Conservation (phyloP, 2,329 filamentous ascomycete species). For the Aureobasidium namibiae region DNA sequence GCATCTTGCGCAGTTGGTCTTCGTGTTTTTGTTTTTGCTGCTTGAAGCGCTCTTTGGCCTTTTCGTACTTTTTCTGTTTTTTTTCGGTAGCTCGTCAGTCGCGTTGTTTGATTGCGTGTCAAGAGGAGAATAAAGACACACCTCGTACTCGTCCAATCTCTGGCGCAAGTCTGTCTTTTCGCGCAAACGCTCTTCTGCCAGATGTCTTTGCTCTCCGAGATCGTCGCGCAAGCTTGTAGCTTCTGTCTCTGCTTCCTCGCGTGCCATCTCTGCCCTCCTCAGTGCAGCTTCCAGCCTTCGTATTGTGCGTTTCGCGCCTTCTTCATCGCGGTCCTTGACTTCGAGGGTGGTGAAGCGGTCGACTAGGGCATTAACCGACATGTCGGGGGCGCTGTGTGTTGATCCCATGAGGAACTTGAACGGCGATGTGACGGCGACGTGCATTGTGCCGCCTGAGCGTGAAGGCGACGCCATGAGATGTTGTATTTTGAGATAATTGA, state of each 20-base stretch:
- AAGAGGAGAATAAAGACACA: neutral
- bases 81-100: constrained; percentile 20
- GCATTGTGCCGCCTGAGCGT: constrained; percentile 8
- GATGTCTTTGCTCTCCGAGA: constrained; percentile 44
- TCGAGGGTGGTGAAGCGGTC: constrained; percentile 65
- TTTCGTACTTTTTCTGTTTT: constrained; percentile 18
- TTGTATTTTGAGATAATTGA: neutral
- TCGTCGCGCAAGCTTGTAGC: constrained; percentile 57
- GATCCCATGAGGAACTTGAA: constrained; percentile 11
- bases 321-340: constrained; percentile 38
- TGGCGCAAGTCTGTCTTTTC: constrained; percentile 60
- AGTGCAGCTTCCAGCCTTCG: constrained; percentile 36
- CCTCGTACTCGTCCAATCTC: constrained; percentile 19
- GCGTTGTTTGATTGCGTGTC: constrained; percentile 15
- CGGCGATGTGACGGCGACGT: neutral
- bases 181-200: constrained; percentile 58
- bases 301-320: constrained; percentile 29
- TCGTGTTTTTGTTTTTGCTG: constrained; percentile 29
- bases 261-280: constrained; percentile 34
- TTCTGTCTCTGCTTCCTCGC: constrained; percentile 64
- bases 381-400: constrained; percentile 11
- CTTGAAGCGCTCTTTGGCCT: constrained; percentile 16
- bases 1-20: constrained; percentile 22
- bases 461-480: constrained; percentile 7
- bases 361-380: constrained; percentile 38